phyloP scores from a whole-genome alignment of 1,284 basidiomycete species.

The Ustilago vetiveriae region DNA sequence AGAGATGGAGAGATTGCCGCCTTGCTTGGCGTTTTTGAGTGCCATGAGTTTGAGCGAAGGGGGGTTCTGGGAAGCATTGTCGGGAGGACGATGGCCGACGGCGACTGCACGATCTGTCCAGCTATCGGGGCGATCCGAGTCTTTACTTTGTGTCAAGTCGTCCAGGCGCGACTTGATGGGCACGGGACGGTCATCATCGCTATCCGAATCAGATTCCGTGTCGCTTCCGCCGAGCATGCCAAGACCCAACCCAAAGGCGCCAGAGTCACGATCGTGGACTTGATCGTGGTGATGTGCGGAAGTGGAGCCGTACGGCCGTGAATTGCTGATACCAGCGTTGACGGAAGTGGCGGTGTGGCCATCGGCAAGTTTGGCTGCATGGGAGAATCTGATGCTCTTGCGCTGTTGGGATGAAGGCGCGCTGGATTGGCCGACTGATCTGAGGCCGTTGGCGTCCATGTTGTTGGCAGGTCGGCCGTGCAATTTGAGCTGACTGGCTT shows the following conservation, averaged over 20 bases:
- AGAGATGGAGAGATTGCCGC: conserved; percentile 8
- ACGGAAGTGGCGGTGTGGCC: conserved; percentile 18
- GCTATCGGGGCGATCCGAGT: conserved; percentile 35
- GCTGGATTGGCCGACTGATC: conserved; percentile 6
- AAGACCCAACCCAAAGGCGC: conserved; percentile 50
- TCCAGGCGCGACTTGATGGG: conserved; percentile 5
- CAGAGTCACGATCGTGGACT: conserved; percentile 38
- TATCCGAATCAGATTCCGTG: conserved; percentile 50
- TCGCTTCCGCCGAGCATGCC: conserved; percentile 47
- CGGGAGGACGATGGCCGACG: conserved; percentile 58
- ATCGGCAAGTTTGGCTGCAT: conserved; percentile 40
- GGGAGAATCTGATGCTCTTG: conserved; percentile 43
- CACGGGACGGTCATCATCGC: conserved; percentile 37
- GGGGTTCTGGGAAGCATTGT: conserved; percentile 61
- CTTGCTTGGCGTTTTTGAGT: conserved; percentile 50
- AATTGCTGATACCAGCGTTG: conserved; percentile 7
- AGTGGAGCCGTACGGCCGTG: conserved; percentile 6
- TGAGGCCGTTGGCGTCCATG: conserved; percentile 42
- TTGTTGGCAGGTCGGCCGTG: conserved; percentile 39
- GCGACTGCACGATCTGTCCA: conserved; percentile 58
- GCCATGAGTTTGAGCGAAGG: conserved; percentile 59
- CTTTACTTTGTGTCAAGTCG: background rate
- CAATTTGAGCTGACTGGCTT: conserved; percentile 41
- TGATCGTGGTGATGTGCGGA: conserved; percentile 9
- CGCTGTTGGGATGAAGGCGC: conserved; percentile 17